Evolutionary conservation across 768 basidiomycete species (phyloP).

Genomic region (Stropharia rugosoannulata): DNA sequence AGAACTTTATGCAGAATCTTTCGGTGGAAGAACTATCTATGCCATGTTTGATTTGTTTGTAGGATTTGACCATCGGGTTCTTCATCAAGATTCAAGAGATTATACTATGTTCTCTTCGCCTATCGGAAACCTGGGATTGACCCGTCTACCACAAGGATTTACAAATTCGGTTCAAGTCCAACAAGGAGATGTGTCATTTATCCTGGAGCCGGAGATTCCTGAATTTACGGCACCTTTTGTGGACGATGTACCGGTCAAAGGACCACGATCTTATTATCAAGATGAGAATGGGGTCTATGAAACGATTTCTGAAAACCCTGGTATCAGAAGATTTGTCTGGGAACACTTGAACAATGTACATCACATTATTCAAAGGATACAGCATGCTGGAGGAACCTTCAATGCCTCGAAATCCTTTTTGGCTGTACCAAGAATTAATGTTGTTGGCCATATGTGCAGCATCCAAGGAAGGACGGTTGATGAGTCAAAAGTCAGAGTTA

Average conservation of each 20-base stretch:
- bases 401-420: conserved; percentile 19
- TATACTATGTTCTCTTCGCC: conserved; percentile 41
- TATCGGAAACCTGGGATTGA: conserved; percentile 24
- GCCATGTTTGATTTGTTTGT: conserved; percentile 32
- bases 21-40: conserved; percentile 27
- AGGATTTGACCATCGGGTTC: conserved; percentile 29
- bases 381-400: conserved; percentile 6
- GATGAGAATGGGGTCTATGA: conserved; percentile 21
- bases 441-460: conserved; percentile 22
- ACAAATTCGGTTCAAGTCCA: conserved; percentile 11
- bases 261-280: conserved; percentile 28
- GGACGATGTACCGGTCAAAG: conserved; percentile 33
- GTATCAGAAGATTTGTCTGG: conserved; percentile 33
- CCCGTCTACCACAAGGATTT: conserved; percentile 34
- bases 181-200: conserved; percentile 11
- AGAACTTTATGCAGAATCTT: conserved; percentile 28
- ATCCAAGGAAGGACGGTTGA: conserved; percentile 15
- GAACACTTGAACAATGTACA: conserved; percentile 30
- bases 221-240: conserved; percentile 29
- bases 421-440: conserved; percentile 2
- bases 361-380: conserved; percentile 25
- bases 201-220: conserved; percentile 35
- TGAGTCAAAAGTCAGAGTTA: conserved; percentile 9
- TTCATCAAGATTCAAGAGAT: conserved; percentile 26
- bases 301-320: conserved; percentile 28